These are phyloP conservation scores for Picochlorum sp. DNA, from an alignment of 139 green algal genomes.

Conservation along the genomic window DNA sequence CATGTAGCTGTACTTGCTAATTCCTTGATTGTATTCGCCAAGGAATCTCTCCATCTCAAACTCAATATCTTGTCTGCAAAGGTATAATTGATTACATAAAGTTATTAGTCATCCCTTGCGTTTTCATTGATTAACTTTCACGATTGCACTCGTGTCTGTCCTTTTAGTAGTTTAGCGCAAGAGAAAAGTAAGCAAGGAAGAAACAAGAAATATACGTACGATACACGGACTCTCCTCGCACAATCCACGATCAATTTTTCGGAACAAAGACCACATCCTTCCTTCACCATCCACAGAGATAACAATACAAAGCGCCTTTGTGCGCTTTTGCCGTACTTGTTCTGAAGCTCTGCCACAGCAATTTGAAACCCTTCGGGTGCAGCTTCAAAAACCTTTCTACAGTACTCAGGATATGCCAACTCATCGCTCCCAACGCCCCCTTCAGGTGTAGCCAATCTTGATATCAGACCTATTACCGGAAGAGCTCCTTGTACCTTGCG, in stretches of 20 bases:
- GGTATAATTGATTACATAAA: not conserved
- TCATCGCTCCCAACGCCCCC: constrained; percentile 65
- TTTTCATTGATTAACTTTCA: no score
- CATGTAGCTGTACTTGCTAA: constrained; percentile 12
- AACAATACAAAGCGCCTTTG: constrained; percentile 49
- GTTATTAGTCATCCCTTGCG: no score
- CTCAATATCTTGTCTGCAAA: constrained; percentile 56
- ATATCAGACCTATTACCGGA: constrained; percentile 64
- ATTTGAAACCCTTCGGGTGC: constrained; percentile 22
- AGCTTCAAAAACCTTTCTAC: constrained; percentile 35
- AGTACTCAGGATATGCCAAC: constrained; percentile 66
- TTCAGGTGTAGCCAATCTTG: constrained; percentile 37
- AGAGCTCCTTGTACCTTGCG: constrained; percentile 52
- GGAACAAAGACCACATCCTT: constrained; percentile 40
- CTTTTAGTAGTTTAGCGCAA: not conserved
- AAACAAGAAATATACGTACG: constrained; percentile 20
- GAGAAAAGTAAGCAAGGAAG: not conserved
- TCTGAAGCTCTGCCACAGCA: constrained; percentile 40
- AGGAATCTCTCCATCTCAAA: constrained; percentile 70
- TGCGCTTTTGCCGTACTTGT: constrained; percentile 37
- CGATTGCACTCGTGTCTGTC: no score
- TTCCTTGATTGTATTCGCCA: not conserved
- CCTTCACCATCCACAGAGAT: constrained; percentile 55
- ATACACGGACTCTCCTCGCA: constrained; percentile 39
- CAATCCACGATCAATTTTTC: constrained; percentile 44